A percentile compares a stretch with the other conserved stretches of the same genome.
These are phyloP conservation scores for Ascoidea rubescens DNA, from an alignment of 805 yeast species.

Conservation along the genomic window DNA sequence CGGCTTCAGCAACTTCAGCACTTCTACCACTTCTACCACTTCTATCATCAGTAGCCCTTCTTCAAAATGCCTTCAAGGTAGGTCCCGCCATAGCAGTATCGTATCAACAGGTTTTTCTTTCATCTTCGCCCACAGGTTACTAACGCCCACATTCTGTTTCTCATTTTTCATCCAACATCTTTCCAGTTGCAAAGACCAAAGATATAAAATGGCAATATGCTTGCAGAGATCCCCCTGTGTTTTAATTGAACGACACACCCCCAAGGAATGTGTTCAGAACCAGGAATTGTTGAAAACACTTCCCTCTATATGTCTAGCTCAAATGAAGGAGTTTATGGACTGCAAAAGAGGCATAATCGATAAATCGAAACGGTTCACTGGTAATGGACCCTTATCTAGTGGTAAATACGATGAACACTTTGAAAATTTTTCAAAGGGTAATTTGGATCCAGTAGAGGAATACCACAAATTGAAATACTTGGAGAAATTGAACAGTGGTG, in stretches of 20 bases:
- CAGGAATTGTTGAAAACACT: constrained; percentile 64
- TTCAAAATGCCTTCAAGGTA: no score
- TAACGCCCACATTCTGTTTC: no score
- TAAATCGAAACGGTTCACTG: constrained; percentile 81
- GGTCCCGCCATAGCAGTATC: no score
- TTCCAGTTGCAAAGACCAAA: constrained; percentile 79
- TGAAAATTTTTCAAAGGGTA: constrained; percentile 63
- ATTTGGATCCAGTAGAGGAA: constrained; percentile 74
- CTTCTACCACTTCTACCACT: no score
- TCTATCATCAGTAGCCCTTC: no score
- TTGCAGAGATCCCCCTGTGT: constrained; percentile 96
- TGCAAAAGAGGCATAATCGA: constrained; percentile 88
- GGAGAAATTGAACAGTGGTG: constrained; percentile 29
- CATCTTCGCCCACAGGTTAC: no score
- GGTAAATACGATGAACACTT: constrained; percentile 87
- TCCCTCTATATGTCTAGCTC: constrained; percentile 81
- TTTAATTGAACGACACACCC: constrained; percentile 75
- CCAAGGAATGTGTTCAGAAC: constrained; percentile 73
- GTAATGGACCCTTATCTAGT: constrained; percentile 86
- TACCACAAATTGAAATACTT: constrained; percentile 53
- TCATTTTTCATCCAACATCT: no score
- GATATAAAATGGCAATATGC: constrained; percentile 91
- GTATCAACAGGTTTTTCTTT: no score
- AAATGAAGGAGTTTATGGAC: constrained; percentile 74
- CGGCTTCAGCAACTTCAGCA: no score